Conservation (phyloP, 805 yeast genomes). For the Yamadazyma ubonensis region DNA sequence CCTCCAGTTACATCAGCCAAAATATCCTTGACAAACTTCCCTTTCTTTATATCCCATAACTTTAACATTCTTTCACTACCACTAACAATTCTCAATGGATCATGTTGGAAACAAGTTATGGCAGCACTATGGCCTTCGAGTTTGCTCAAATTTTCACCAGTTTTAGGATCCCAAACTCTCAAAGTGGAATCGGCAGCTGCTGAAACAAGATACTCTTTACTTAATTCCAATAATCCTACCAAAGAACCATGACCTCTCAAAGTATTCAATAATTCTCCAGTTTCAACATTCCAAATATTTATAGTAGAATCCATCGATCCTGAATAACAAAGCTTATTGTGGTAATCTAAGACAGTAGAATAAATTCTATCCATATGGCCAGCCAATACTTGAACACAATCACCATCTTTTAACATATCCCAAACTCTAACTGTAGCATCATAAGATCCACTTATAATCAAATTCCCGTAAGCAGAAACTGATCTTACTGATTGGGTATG, state of each 20-base stretch:
- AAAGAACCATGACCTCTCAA: constrained; percentile 86
- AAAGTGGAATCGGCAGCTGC: constrained; percentile 96
- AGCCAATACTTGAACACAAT: constrained; percentile 66
- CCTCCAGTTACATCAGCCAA: constrained; percentile 74
- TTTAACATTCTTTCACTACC: constrained; percentile 88
- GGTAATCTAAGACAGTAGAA: constrained; percentile 78
- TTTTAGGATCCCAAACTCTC: constrained; percentile 88
- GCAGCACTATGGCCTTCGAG: constrained; percentile 84
- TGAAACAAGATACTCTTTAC: constrained; percentile 74
- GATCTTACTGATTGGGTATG: constrained; percentile 62
- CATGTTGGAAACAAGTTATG: constrained; percentile 90
- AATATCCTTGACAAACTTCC: constrained; percentile 71
- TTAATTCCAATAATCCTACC: constrained; percentile 82
- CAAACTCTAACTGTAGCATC: constrained; percentile 90
- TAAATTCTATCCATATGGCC: constrained; percentile 91
- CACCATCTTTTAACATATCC: constrained; percentile 71
- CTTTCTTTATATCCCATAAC: constrained; percentile 81
- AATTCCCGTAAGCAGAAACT: constrained; percentile 80
- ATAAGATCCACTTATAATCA: constrained; percentile 85
- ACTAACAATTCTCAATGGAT: constrained; percentile 77
- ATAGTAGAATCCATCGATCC: constrained; percentile 91
- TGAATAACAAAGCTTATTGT: constrained; percentile 77
- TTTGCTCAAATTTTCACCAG: constrained; percentile 62
- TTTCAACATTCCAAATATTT: constrained; percentile 82
- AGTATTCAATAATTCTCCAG: constrained; percentile 67